Percentiles rank a stretch among this genome's conserved stretches.
Conservation (phyloP, 2,329 filamentous ascomycete genomes). For the Ceratocystis harringtonii region DNA sequence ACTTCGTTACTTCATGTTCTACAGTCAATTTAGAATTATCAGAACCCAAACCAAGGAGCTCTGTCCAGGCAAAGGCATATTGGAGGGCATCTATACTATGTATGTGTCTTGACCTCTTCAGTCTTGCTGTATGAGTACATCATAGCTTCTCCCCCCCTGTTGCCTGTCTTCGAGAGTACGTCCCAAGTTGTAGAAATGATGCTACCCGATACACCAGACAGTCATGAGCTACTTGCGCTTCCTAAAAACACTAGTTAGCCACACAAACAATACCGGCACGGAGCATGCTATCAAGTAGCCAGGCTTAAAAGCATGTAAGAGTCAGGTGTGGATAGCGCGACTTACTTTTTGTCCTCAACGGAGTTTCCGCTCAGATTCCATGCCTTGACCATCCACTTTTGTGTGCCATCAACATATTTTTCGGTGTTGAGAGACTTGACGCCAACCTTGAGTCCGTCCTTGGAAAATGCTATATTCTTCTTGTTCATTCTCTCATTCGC, state of each 20-base stretch:
- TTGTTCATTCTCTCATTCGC: slow-evolving; percentile 57
- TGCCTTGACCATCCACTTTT: slow-evolving; percentile 51
- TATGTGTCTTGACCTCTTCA: too few relatives aligned
- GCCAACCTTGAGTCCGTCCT: slow-evolving; percentile 57
- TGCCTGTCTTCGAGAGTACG: too few relatives aligned
- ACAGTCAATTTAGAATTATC: not conserved
- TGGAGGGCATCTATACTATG: too few relatives aligned
- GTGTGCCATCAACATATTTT: slow-evolving; percentile 58
- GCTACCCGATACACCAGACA: too few relatives aligned
- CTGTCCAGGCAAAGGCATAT: too few relatives aligned
- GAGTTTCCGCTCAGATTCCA: slow-evolving; percentile 40
- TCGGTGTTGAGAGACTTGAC: slow-evolving; percentile 55
- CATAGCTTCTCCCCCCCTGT: too few relatives aligned
- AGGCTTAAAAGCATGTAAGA: slow-evolving; percentile 6
- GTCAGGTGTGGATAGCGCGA: not conserved
- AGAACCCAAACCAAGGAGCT: not conserved
- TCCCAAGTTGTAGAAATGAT: too few relatives aligned
- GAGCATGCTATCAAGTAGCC: not conserved
- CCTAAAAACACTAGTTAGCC: too few relatives aligned
- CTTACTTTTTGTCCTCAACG: slow-evolving; percentile 21
- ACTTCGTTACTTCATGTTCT: not conserved
- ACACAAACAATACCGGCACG: too few relatives aligned
- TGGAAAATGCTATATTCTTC: slow-evolving; percentile 61
- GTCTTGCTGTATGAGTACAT: too few relatives aligned
- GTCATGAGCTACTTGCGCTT: too few relatives aligned